Base-by-base conservation (phyloP, 2,329 filamentous ascomycete genomes). In the Orbilia javanica region DNA sequence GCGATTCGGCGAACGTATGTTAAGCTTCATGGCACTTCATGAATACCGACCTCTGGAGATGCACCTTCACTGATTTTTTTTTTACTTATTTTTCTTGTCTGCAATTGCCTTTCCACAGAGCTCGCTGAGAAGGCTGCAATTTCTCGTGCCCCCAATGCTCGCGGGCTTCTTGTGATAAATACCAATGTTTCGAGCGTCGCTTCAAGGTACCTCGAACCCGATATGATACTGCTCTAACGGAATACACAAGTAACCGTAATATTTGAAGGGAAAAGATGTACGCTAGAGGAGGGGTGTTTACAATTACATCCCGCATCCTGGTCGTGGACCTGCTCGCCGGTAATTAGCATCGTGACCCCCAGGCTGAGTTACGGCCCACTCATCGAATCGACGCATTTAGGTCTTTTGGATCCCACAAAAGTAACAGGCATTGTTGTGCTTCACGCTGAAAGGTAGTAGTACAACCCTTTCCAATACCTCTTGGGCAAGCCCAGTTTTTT, bases 81-180 rank as follows among this genome's bases (percentile, higher is more conserved):
- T 20, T 20, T 57, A n/a, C n/a, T n/a, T n/a, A n/a, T n/a, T n/a
- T n/a, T n/a, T n/a, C n/a, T n/a, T n/a, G n/a, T n/a, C n/a, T n/a
- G 20, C 1, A 10, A 57, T 36, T 22, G 31, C 6, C 34, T 25
- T 25, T 42, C 25, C 20, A 22, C 64, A 82, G 93, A 94, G 31
- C 86, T 99, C 83, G 96, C 96, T 25, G 96, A 99, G 85, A 94
- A 98, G 86, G 94, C 94, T 83, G 94, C 93, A 79, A 90, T 97
- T 83, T 97, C 93, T 86, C 91, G 90, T 85, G 89, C 93, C 18
- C 89, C 92, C 15, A 91, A 92, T 82, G 93, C 94, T 62, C 90
- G 94, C 79, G 96, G 96, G 0, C 86, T 99, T 80, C 95, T 91
- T 48, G 88, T 97, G 27, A 94, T 99, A 83, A 98, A 98, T 84